Conservation (phyloP, 1,139 yeast genomes). For the Blastobotrys malaysiensis region DNA sequence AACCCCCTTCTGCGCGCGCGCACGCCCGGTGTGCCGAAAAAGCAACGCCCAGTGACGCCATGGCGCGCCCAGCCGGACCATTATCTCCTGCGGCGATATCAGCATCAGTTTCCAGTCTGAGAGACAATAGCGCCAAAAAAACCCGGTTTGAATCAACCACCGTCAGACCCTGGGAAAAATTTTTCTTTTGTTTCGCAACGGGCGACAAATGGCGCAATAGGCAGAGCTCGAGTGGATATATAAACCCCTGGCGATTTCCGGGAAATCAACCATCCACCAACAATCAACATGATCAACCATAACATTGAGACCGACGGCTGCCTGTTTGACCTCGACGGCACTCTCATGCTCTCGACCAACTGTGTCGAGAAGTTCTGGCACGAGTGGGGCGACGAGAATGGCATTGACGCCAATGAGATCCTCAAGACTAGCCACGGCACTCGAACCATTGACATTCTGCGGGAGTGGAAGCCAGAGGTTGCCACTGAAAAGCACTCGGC, state of each 20-base stretch:
- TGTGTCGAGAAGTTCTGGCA: conserved; percentile 82
- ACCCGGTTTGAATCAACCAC: neutral
- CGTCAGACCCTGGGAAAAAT: neutral
- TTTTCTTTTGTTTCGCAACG: neutral
- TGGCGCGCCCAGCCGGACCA: neutral
- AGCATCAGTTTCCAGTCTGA: neutral
- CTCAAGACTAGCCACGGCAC: conserved; percentile 77
- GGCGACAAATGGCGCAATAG: conserved; percentile 1
- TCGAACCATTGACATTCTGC: conserved; percentile 73
- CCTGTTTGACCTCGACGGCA: conserved; percentile 81
- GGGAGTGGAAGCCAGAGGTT: conserved; percentile 68
- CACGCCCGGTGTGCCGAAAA: neutral
- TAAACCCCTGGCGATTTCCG: neutral
- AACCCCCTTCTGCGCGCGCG: neutral
- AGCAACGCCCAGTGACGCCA: neutral
- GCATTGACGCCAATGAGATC: conserved; percentile 63
- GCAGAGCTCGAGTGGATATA: neutral
- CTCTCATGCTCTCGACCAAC: conserved; percentile 74
- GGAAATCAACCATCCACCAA: neutral
- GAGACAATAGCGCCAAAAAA: neutral
- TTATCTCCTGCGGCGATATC: neutral
- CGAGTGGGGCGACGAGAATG: conserved; percentile 65
- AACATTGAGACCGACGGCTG: conserved; percentile 30
- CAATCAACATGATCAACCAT: conserved; percentile 3
- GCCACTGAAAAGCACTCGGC: conserved; percentile 64